Conservation (phyloP, 176 grass and related monocot genomes). For the sorghum (Sorghum bicolor) region DNA sequence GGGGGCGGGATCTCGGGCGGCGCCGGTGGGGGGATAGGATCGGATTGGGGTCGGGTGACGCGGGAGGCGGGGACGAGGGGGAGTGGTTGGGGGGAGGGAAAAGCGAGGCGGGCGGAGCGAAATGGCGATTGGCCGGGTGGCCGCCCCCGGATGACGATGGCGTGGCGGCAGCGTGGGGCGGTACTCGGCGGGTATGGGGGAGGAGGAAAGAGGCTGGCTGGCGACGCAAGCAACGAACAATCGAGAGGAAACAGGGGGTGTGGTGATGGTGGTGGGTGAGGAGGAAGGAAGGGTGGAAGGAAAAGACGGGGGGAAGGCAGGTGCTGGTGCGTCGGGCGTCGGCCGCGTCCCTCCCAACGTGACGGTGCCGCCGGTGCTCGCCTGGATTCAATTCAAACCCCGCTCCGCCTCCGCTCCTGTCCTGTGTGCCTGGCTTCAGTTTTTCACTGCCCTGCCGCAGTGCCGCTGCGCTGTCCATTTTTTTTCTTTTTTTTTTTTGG, state of each 20-base stretch:
- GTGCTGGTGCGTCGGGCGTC: neutral
- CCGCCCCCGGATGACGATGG: neutral
- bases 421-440: neutral
- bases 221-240: slow-evolving; percentile 18
- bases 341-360: slow-evolving; percentile 1
- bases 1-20: slow-evolving; percentile 12
- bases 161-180: neutral
- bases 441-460: neutral
- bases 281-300: neutral
- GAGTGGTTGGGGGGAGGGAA: slow-evolving; percentile 36
- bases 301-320: slow-evolving; percentile 11
- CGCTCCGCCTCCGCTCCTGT: neutral
- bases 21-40: neutral
- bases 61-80: neutral
- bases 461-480: neutral
- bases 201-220: neutral
- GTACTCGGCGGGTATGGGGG: neutral
- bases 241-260: slow-evolving; percentile 8
- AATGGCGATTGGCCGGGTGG: slow-evolving; percentile 31
- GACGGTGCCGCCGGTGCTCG: neutral
- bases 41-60: neutral
- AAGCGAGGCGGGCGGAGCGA: neutral
- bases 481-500: neutral
- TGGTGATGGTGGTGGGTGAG: slow-evolving; percentile 32
- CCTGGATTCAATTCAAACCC: slow-evolving; percentile 9